Conservation (phyloP, 257 asterid species). For the Henckelia pumila region DNA sequence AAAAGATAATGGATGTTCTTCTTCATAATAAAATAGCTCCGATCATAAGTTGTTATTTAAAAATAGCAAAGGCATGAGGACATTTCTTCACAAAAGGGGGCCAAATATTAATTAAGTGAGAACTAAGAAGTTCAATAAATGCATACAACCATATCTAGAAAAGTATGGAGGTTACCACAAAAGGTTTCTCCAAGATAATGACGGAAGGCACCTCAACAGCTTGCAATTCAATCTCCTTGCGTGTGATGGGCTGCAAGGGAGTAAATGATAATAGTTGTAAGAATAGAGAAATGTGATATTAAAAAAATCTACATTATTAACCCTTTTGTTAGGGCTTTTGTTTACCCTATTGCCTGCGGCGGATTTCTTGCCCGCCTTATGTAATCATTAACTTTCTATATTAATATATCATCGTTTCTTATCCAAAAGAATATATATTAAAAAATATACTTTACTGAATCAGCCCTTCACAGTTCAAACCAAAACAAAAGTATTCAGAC, state of each 20-base stretch:
- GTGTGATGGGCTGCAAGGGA: slow-evolving; percentile 66
- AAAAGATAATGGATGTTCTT: slow-evolving; percentile 1
- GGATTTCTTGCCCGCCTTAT: no score
- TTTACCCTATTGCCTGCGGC: no score
- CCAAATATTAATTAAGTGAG: slow-evolving; percentile 11
- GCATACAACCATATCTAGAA: slow-evolving; percentile 16
- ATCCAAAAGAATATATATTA: no score
- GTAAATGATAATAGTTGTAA: slow-evolving; percentile 17
- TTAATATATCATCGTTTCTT: no score
- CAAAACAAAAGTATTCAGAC: slow-evolving; percentile 9
- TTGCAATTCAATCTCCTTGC: slow-evolving; percentile 75
- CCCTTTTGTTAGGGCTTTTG: no score
- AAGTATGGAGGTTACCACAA: slow-evolving; percentile 52
- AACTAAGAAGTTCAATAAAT: slow-evolving; percentile 14
- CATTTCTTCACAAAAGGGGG: slow-evolving; percentile 8
- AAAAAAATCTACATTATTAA: slow-evolving; percentile 2
- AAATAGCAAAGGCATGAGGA: slow-evolving; percentile 11
- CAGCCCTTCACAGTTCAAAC: slow-evolving; percentile 4
- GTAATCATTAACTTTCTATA: no score
- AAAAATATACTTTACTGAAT: slow-evolving; percentile 7
- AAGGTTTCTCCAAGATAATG: slow-evolving; percentile 77
- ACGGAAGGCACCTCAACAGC: slow-evolving; percentile 72
- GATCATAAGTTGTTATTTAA: neutral
- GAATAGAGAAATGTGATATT: slow-evolving; percentile 8
- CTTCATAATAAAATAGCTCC: slow-evolving; percentile 17